Conservation (phyloP, 2,329 filamentous ascomycete species). For the Leptosphaerulina australis region DNA sequence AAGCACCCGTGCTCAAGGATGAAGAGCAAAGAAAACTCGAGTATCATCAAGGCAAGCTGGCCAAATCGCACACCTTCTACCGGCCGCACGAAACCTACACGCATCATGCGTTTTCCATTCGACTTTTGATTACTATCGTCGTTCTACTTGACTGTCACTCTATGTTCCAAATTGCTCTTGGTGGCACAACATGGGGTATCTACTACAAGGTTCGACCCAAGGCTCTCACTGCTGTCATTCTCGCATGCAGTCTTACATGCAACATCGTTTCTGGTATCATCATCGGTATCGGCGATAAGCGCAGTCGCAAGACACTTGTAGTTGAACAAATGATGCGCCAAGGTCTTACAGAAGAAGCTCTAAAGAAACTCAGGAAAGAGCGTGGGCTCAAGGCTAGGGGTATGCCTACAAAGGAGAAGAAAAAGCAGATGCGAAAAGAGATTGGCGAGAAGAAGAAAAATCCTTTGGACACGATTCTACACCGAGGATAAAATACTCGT, state of each 20-base stretch:
- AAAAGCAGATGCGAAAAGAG: conserved; percentile 28
- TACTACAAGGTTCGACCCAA: conserved; percentile 71
- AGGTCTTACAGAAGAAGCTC: conserved; percentile 70
- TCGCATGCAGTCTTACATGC: conserved; percentile 75
- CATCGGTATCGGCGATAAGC: conserved; percentile 76
- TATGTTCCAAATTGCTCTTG: conserved; percentile 78
- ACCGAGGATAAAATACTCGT: conserved; percentile 26
- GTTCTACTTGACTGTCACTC: conserved; percentile 80
- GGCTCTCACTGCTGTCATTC: conserved; percentile 80
- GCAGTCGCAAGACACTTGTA: conserved; percentile 83
- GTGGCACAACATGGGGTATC: conserved; percentile 79
- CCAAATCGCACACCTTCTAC: conserved; percentile 85
- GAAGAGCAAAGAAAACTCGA: conserved; percentile 71
- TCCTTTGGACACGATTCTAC: conserved; percentile 34
- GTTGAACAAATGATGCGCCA: conserved; percentile 77
- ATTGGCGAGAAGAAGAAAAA: conserved; percentile 33
- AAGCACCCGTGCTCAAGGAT: conserved; percentile 66
- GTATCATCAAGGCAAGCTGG: conserved; percentile 79
- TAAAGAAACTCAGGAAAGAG: conserved; percentile 60
- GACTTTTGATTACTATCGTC: conserved; percentile 75
- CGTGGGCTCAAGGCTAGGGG: conserved; percentile 41
- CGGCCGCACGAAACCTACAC: conserved; percentile 87
- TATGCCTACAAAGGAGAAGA: conserved; percentile 33
- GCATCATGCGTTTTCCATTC: conserved; percentile 77
- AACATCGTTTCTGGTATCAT: conserved; percentile 78